phyloP scores from a whole-genome alignment of 1,284 basidiomycete species.

The Kalmanozyma brasiliensis region DNA sequence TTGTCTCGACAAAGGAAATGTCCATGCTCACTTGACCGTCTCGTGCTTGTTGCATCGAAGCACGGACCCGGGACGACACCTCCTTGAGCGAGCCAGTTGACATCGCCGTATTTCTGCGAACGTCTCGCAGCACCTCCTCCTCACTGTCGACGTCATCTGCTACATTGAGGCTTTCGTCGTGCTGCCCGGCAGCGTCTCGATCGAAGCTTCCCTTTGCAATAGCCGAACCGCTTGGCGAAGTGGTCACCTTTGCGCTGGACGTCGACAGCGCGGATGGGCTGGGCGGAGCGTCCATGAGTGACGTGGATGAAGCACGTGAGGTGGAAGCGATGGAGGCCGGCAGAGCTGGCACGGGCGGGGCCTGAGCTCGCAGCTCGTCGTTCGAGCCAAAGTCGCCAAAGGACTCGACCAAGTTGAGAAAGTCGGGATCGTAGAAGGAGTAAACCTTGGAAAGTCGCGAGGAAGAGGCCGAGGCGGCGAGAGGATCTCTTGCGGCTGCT shows the following conservation, averaged over 20 bases:
- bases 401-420: constrained; percentile 72
- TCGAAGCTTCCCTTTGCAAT: neutral
- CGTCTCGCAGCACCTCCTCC: constrained; percentile 31
- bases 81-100: constrained; percentile 45
- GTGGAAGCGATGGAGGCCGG: constrained; percentile 8
- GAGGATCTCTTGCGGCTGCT: constrained; percentile 17
- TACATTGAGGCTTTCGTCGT: neutral
- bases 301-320: neutral
- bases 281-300: neutral
- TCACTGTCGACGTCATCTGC: constrained; percentile 20
- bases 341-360: constrained; percentile 29
- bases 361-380: constrained; percentile 33
- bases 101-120: constrained; percentile 3
- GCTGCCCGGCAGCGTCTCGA: too few relatives aligned
- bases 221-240: neutral
- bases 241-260: neutral
- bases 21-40: constrained; percentile 78
- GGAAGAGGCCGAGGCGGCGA: constrained; percentile 29
- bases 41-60: constrained; percentile 75
- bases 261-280: neutral
- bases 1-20: constrained; percentile 77
- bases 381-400: constrained; percentile 61
- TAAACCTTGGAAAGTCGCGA: constrained; percentile 71
- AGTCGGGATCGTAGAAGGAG: constrained; percentile 81
- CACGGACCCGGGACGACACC: constrained; percentile 71